These are phyloP conservation scores for Phialocephala sp. DNA, from an alignment of 2,329 filamentous ascomycete species.

Conservation along the genomic window DNA sequence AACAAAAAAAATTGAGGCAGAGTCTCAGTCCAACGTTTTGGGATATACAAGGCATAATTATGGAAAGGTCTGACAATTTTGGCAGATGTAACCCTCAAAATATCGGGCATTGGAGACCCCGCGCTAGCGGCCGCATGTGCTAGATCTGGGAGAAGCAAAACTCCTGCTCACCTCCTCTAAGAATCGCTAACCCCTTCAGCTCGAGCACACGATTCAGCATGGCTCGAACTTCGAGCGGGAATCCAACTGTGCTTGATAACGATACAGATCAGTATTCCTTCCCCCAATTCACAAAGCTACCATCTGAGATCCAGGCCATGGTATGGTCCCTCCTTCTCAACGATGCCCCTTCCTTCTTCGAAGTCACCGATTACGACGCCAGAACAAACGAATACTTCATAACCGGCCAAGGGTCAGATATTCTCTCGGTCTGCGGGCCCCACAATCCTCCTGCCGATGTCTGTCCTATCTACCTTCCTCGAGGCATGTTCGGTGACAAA, in stretches of 20 bases:
- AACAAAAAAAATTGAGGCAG: too few relatives aligned
- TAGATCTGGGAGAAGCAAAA: background rate
- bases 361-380: background rate
- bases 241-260: background rate
- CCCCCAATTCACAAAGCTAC: conserved; percentile 1
- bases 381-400: background rate
- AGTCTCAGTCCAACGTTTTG: too few relatives aligned
- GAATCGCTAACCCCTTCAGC: background rate
- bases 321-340: background rate
- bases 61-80: too few relatives aligned
- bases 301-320: background rate
- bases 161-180: background rate
- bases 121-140: background rate
- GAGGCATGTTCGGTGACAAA: background rate
- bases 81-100: too few relatives aligned
- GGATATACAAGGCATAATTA: too few relatives aligned
- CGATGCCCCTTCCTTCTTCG: background rate
- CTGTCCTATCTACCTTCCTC: background rate
- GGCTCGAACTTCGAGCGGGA: background rate
- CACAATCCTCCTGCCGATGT: conserved; percentile 5
- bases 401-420: background rate
- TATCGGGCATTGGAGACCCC: background rate
- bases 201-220: background rate
- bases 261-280: background rate
- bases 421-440: background rate